Conservation (phyloP, 495 filamentous ascomycete genomes). For the Echria macrotheca region DNA sequence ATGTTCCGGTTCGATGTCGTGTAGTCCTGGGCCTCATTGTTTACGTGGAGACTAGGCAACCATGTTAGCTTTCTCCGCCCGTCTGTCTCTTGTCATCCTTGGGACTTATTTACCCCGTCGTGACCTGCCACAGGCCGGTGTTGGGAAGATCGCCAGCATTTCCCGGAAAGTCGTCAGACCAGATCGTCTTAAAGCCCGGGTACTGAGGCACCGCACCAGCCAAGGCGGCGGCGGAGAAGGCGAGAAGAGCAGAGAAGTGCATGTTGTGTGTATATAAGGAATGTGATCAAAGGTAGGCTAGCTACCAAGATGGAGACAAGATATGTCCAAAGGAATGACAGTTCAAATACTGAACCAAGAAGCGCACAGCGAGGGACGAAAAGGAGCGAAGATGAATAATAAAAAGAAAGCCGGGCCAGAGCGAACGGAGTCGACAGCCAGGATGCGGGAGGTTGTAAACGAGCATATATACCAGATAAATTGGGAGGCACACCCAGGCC, state of each 20-base stretch:
- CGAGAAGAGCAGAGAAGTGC: constrained; percentile 15
- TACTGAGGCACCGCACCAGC: constrained; percentile 17
- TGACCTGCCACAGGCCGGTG: constrained; percentile 32
- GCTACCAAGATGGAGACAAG: too few species aligned
- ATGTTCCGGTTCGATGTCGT: constrained; percentile 37
- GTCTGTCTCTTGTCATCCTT: too few species aligned
- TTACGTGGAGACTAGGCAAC: constrained; percentile 29
- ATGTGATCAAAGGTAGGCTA: too few species aligned
- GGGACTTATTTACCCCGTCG: constrained; percentile 33
- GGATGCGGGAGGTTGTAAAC: constrained; percentile 7
- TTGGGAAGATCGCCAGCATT: constrained; percentile 17
- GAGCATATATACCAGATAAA: constrained; percentile 18
- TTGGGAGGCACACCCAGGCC: constrained; percentile 9
- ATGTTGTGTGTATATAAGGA: too few species aligned
- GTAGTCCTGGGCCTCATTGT: constrained; percentile 43
- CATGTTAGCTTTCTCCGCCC: not conserved
- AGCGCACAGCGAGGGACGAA: not conserved
- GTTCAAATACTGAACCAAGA: not conserved
- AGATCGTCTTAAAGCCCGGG: constrained; percentile 23
- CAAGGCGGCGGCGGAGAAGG: constrained; percentile 20
- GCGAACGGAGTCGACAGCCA: not conserved
- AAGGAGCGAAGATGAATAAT: not conserved
- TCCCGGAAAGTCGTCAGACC: constrained; percentile 26
- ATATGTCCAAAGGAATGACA: not conserved
- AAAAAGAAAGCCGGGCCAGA: constrained; percentile 3